Evolutionary conservation across 805 yeast species (phyloP), one percentile per base, ranked within the genome.

Genomic region (Saccharomycopsis javanensis): DNA sequence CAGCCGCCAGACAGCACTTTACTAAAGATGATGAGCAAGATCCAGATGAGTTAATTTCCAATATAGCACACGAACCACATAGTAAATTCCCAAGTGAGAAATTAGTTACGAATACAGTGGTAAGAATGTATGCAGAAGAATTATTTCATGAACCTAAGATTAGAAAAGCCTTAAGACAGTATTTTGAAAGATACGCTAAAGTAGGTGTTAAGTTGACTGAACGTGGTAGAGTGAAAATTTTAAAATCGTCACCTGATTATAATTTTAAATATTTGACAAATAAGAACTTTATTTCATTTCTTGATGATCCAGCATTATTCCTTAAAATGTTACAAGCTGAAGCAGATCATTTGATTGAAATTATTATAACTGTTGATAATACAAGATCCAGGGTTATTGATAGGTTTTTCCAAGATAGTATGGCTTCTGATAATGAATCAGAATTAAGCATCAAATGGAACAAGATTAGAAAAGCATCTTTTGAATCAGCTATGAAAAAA

Each of bases 291-390:
- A 78, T 79, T n/a, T 89, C 89, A 58, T 80, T 94, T 65, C 77
- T 80, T 5, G 74, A 74, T 38, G 76, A 81, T 57, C 98, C 99
- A 1, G 96, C 89, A 64, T 72, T 86, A 45, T 88, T 86, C 64
- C 74, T 94, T 65, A 80, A 95, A 65, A 94, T 94, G 96, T 71
- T 91, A 53, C 91, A 86, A 66, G 99, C 98, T 1, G 99, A 94
- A 68, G 70, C 69, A 34, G 71, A 74, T 42, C 64, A 70, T 33
- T 58, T 60, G 51, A 55, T 58, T 27, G 55, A 55, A 23, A 59
- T 59, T 34, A 53, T 45, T 13, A 30, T 59, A 23, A 8, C 30
- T 7, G 51, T 57, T 8, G 51, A 53, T 23, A 56, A 50, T 15
- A 25, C 55, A n/a, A 57, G 58, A 23, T 65, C 64, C 50, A 59